Base-by-base conservation (phyloP, 2,329 filamentous ascomycete species). In the Pleurostoma richardsiae region DNA sequence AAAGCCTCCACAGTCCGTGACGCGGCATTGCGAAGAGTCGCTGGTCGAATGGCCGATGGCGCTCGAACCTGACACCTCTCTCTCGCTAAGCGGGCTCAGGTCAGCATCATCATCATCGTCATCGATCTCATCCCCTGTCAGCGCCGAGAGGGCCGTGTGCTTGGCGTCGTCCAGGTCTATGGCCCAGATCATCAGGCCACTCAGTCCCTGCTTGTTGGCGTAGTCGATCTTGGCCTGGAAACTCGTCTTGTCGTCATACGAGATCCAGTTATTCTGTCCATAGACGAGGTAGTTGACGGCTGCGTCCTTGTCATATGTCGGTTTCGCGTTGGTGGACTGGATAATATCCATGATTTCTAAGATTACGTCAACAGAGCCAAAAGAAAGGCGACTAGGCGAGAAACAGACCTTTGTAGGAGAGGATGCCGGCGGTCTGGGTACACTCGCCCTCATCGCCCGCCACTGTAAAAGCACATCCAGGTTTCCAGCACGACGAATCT, bases 251-350 rank as follows among this genome's bases (percentile, higher is more conserved):
- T 68, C 62, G 50, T 70, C 67, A 42, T 56, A 70, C 4, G 58
- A 57, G 3, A 69, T 59, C 66, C 65, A 70, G 48, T 69, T 63
- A 39, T 62, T 49, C 8, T 52, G 50, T 8, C n/a, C n/a, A 36
- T 36, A 55, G 2, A 42, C 40, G 4, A 55, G 42, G 27, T 49
- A 38, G 26, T 49, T 47, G 19, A 55, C 39, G 29, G 41, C 45
- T 7, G 38, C 30, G 7, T 6, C 30, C 28, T 33, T 8, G 27
- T 45, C n/a, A 4, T 26, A 11, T 4, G 10, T 19, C 4, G 39
- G 38, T 4, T 29, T 39, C 6, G n/a, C 6, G 26, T 26, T 26
- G 3, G n/a, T 29, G 4, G 19, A n/a, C n/a, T 27, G n/a, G 5
- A 41, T 29, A 39, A 46, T 46, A 2, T 4, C 27, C 27, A 26